These are phyloP conservation scores for Kwoniella mangroviensis DNA, from an alignment of 768 basidiomycete species.

Conservation along the genomic window DNA sequence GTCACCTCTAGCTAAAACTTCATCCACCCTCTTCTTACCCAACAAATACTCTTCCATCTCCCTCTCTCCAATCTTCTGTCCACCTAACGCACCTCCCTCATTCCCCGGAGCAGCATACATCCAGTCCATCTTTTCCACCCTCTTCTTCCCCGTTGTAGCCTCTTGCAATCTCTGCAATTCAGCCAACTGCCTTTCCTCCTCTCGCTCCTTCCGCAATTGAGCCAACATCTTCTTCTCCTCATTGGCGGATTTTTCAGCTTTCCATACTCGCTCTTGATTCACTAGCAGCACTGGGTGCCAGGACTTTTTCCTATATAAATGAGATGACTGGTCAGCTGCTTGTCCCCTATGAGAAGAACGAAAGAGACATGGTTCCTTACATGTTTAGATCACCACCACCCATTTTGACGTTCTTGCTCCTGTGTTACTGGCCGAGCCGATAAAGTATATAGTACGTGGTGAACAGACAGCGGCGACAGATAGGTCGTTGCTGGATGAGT, in stretches of 20 bases:
- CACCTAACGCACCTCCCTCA: conserved; percentile 67
- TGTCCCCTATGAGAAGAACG: too few species aligned
- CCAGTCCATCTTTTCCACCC: conserved; percentile 95
- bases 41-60: conserved; percentile 95
- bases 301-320: conserved; percentile 64
- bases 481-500: too few species aligned
- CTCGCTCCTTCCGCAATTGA: conserved; percentile 94
- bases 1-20: conserved; percentile 79
- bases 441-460: neutral
- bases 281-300: conserved; percentile 98
- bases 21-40: conserved; percentile 97
- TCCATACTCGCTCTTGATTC: conserved; percentile 99
- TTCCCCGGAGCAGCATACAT: conserved; percentile 98
- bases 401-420: conserved; percentile 67
- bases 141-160: conserved; percentile 91
- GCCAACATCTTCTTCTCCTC: conserved; percentile 99
- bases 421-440: conserved; percentile 24
- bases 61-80: conserved; percentile 61
- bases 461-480: neutral
- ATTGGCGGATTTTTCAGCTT: conserved; percentile 95
- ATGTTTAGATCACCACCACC: conserved; percentile 97
- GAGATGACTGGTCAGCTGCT: conserved; percentile 12
- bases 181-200: conserved; percentile 94
- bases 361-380: conserved; percentile 64
- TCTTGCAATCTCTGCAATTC: conserved; percentile 95